Conservation (phyloP, 345 rosid species). For the Hirschfeldia incana region DNA sequence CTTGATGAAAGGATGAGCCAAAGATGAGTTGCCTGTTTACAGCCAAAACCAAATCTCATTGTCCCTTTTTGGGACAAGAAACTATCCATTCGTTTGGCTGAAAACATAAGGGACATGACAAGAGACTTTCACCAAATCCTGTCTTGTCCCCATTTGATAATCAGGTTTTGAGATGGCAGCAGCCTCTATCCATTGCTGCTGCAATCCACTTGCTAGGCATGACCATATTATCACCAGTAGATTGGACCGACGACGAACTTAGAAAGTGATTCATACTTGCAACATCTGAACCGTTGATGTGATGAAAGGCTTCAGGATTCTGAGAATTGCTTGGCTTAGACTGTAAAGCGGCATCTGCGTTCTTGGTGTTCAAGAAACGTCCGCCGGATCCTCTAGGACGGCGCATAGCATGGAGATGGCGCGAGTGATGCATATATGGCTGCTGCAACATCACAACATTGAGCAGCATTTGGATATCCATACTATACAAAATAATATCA, state of each 20-base stretch:
- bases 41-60: conserved; percentile 50
- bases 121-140: neutral
- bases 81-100: conserved; percentile 16
- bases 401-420: conserved; percentile 97
- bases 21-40: conserved; percentile 93
- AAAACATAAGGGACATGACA: conserved; percentile 26
- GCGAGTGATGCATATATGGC: conserved; percentile 90
- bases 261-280: conserved; percentile 60
- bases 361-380: conserved; percentile 78
- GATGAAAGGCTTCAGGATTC: conserved; percentile 64
- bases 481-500: neutral
- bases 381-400: conserved; percentile 97
- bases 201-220: conserved; percentile 75
- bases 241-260: conserved; percentile 43
- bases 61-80: conserved; percentile 4
- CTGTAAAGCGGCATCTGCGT: conserved; percentile 1
- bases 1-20: conserved; percentile 43
- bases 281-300: conserved; percentile 60
- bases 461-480: neutral
- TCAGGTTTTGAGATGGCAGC: conserved; percentile 66
- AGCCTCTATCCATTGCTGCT: conserved; percentile 44
- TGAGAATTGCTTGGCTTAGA: conserved; percentile 54
- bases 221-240: conserved; percentile 49
- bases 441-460: conserved; percentile 35
- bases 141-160: conserved; percentile 21